These are phyloP conservation scores for Danielia reshetovae DNA, from an alignment of 805 yeast genomes.

Conservation along the genomic window DNA sequence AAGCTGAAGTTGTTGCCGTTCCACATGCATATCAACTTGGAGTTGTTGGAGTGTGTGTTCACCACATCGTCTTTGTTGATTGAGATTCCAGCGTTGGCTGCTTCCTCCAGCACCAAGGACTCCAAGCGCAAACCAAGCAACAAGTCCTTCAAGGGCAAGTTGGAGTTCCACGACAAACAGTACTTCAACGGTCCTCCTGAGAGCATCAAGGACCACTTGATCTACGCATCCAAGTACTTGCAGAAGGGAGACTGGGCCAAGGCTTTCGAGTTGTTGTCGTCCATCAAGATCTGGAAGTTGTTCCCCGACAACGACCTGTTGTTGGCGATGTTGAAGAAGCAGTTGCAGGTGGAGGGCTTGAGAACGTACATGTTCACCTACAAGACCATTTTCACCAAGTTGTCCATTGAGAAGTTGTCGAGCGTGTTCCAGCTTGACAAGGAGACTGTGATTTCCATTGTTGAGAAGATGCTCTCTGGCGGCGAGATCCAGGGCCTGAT, in stretches of 20 bases:
- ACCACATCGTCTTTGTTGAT: conserved; percentile 83
- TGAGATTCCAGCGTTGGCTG: conserved; percentile 85
- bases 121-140: conserved; percentile 52
- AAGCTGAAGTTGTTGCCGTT: conserved; percentile 86
- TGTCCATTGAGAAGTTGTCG: conserved; percentile 65
- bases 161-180: conserved; percentile 92
- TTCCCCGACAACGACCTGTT: conserved; percentile 65
- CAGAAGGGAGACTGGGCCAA: conserved; percentile 87
- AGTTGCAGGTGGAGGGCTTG: conserved; percentile 85
- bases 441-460: conserved; percentile 54
- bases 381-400: conserved; percentile 68
- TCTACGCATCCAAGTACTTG: conserved; percentile 87
- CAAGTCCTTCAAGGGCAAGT: conserved; percentile 84
- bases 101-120: conserved; percentile 59
- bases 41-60: conserved; percentile 90
- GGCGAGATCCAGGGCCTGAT: conserved; percentile 76
- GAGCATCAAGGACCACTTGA: conserved; percentile 87
- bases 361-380: conserved; percentile 89
- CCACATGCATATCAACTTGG: conserved; percentile 97
- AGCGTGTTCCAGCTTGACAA: conserved; percentile 60
- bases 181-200: conserved; percentile 98
- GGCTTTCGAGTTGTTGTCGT: conserved; percentile 65
- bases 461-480: conserved; percentile 69
- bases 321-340: conserved; percentile 66
- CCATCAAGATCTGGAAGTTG: conserved; percentile 84